Evolutionary conservation across 2,329 filamentous ascomycete species (phyloP).

Genomic region (Lasiodiplodia hormozganensis): DNA sequence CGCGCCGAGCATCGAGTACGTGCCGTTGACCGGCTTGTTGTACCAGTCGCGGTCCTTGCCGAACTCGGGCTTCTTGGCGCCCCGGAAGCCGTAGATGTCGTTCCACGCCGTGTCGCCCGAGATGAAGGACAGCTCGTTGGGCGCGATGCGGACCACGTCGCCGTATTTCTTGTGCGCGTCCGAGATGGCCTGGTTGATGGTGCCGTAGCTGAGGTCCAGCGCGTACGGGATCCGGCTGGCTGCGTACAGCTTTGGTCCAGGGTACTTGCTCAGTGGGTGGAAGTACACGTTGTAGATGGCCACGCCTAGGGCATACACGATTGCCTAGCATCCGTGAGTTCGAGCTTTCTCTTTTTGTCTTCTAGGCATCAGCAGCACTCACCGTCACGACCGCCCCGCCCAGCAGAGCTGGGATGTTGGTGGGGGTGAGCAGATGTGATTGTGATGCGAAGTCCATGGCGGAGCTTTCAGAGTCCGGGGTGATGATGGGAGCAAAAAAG

Average conservation of each 20-base stretch:
- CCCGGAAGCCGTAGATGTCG: slow-evolving; percentile 44
- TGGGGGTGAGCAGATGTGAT: neutral
- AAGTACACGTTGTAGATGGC: slow-evolving; percentile 51
- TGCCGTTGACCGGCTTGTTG: slow-evolving; percentile 40
- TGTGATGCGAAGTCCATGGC: neutral
- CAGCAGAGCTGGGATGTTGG: slow-evolving; percentile 3
- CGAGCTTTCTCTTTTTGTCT: no score
- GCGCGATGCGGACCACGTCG: slow-evolving; percentile 50
- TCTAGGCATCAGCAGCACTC: neutral
- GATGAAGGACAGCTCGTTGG: slow-evolving; percentile 53
- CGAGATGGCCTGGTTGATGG: slow-evolving; percentile 36
- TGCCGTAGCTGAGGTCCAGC: slow-evolving; percentile 38
- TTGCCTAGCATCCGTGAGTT: neutral
- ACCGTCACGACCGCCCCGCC: slow-evolving; percentile 14
- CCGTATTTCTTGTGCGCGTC: slow-evolving; percentile 51
- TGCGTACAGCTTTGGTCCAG: slow-evolving; percentile 49
- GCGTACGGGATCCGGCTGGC: slow-evolving; percentile 44
- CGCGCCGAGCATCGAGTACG: slow-evolving; percentile 46
- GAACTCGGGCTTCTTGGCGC: slow-evolving; percentile 34
- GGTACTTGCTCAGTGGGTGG: slow-evolving; percentile 52
- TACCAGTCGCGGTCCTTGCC: slow-evolving; percentile 43
- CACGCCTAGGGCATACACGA: slow-evolving; percentile 32
- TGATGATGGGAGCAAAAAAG: neutral
- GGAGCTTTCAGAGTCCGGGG: neutral
- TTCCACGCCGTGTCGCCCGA: slow-evolving; percentile 51